Base-by-base conservation (phyloP, 1,284 basidiomycete genomes). In the Malassezia furfur region DNA sequence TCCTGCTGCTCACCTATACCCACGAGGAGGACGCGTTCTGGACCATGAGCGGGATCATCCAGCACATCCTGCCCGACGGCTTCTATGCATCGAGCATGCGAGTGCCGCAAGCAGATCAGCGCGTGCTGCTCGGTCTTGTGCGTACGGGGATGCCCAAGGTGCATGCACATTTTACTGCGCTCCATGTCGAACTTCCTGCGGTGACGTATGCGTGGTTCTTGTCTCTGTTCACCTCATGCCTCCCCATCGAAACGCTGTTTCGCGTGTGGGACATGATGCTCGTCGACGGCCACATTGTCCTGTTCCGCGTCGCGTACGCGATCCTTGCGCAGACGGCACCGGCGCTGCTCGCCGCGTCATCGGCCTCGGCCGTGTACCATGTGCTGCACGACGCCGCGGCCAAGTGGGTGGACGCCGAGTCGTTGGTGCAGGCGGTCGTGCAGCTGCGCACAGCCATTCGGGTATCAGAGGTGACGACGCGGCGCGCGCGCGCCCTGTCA, bases 161-260 rank as follows among this genome's bases (percentile, higher is more conserved):
- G 1, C 81, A 85, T 49, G 71, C 77, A 0, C 91, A 96, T 68
- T 80, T 98, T 21, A 80, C 79, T 3, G 81, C 84, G 15, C 81
- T 96, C 0, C 87, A 85, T 2, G 85, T 96, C 2, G 91, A 98
- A 71, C 80, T 98, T 5, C 85, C 86, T 1, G 91, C 91, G 0
- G 88, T 96, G 54, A 96, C 89, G 56, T 96, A 96, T 77, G 91
- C 91, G 2, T 98, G 93, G 93, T 96, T 96, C 78, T 78, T 98
- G 36, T 91, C 88, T 5, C 78, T 98, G 17, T 98, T 96, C 71
- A 96, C 93, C 0, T 91, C 96, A 68, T 94, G 91, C 75, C 78
- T 96, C 3, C 93, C 93, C 3, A 88, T 96, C 22, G 41, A 61
- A 57, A 73, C 71, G 21, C 61, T 74, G 4, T 73, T 74, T 50